phyloP scores from a whole-genome alignment of 2,329 filamentous ascomycete species.

The Acrodontium crateriforme region DNA sequence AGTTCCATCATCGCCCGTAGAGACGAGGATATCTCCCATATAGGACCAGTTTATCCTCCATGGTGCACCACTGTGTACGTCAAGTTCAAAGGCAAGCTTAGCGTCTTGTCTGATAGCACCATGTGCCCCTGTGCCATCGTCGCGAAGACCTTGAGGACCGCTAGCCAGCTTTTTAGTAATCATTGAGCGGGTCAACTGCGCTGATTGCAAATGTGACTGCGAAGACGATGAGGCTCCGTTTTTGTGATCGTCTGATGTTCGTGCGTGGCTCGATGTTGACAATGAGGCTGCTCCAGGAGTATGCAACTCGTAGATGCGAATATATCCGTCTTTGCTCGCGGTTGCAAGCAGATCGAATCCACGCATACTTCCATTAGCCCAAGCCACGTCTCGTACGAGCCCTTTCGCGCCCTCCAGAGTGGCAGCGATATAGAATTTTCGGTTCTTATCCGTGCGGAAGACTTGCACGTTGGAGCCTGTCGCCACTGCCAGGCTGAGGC shows the following conservation, averaged over 20 bases:
- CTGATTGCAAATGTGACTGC: background rate
- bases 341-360: slow-evolving; percentile 86
- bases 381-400: slow-evolving; percentile 69
- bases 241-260: slow-evolving; percentile 3
- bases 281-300: slow-evolving; percentile 41
- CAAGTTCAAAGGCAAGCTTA: slow-evolving; percentile 52
- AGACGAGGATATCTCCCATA: slow-evolving; percentile 54
- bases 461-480: slow-evolving; percentile 73
- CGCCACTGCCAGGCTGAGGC: slow-evolving; percentile 69
- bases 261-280: slow-evolving; percentile 15
- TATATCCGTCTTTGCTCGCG: slow-evolving; percentile 79
- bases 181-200: slow-evolving; percentile 28
- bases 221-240: slow-evolving; percentile 5
- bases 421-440: slow-evolving; percentile 74
- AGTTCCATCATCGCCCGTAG: slow-evolving; percentile 61
- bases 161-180: slow-evolving; percentile 41
- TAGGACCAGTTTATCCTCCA: slow-evolving; percentile 58
- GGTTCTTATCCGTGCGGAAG: slow-evolving; percentile 61
- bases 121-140: slow-evolving; percentile 40
- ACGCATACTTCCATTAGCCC: slow-evolving; percentile 81
- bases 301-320: slow-evolving; percentile 74
- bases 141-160: slow-evolving; percentile 34
- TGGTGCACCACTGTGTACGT: slow-evolving; percentile 54
- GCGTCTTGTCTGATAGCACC: slow-evolving; percentile 53
- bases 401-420: slow-evolving; percentile 60